Evolutionary conservation across 1,139 yeast species (phyloP).

Genomic region (Blastobotrys proliferans): DNA sequence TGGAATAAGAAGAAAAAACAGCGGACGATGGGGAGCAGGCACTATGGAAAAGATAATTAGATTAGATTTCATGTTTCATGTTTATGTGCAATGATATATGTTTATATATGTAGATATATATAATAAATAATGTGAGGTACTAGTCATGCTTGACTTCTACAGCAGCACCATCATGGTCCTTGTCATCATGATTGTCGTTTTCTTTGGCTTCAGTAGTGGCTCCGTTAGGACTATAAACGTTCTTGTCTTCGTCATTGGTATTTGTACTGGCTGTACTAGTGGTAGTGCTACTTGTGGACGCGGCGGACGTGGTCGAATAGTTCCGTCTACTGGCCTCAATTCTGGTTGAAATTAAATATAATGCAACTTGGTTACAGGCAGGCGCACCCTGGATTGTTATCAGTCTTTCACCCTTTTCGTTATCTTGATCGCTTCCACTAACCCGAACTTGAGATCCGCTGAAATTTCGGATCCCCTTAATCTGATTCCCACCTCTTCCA

Average conservation of each 20-base stretch:
- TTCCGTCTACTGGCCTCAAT: constrained; percentile 55
- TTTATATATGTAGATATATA: not conserved
- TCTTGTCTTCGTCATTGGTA: too few species aligned
- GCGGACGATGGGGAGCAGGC: too few species aligned
- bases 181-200: too few species aligned
- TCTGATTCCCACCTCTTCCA: constrained; percentile 82
- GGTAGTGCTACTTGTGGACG: not conserved
- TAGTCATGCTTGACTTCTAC: too few species aligned
- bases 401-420: constrained; percentile 45
- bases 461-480: constrained; percentile 70
- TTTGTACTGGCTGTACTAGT: too few species aligned
- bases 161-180: too few species aligned
- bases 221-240: too few species aligned
- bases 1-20: too few species aligned
- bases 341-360: constrained; percentile 70
- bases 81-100: not conserved
- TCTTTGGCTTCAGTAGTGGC: too few species aligned
- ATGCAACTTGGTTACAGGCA: constrained; percentile 71
- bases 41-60: constrained; percentile 1
- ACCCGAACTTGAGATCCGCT: constrained; percentile 76
- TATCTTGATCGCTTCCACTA: constrained; percentile 42
- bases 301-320: constrained; percentile 3
- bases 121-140: too few species aligned
- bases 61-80: constrained; percentile 3
- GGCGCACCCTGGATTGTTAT: constrained; percentile 68